These are phyloP conservation scores for Fraxinus quadrangulata DNA, from an alignment of 257 asterid genomes.

Conservation along the genomic window DNA sequence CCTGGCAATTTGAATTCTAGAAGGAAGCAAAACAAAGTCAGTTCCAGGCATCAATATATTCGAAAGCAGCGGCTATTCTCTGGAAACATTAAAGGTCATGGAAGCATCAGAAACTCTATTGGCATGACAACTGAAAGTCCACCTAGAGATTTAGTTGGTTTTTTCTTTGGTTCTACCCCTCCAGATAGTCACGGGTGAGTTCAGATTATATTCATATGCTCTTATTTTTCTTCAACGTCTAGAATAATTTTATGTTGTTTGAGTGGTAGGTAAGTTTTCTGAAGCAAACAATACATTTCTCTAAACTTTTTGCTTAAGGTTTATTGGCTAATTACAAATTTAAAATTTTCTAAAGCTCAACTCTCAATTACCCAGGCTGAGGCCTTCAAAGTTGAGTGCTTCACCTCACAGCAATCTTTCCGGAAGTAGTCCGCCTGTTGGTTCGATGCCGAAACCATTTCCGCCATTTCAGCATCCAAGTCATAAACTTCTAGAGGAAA, in stretches of 20 bases:
- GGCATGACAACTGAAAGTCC: slow-evolving; percentile 73
- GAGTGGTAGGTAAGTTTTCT: slow-evolving; percentile 14
- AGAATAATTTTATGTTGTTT: slow-evolving; percentile 17
- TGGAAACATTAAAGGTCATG: slow-evolving; percentile 52
- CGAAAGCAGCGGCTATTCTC: slow-evolving; percentile 65
- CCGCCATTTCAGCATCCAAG: slow-evolving; percentile 90
- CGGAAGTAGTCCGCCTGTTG: slow-evolving; percentile 79
- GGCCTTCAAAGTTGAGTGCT: slow-evolving; percentile 71
- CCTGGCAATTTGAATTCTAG: slow-evolving; percentile 49
- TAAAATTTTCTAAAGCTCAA: slow-evolving; percentile 22
- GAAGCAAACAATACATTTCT: background rate
- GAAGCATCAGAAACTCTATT: slow-evolving; percentile 42
- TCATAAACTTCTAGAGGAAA: slow-evolving; percentile 87
- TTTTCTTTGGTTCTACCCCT: slow-evolving; percentile 90
- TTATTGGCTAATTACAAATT: background rate
- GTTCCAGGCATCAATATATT: slow-evolving; percentile 58
- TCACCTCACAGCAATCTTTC: slow-evolving; percentile 64
- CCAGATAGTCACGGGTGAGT: slow-evolving; percentile 81
- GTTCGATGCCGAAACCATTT: slow-evolving; percentile 78
- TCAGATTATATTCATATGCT: slow-evolving; percentile 3
- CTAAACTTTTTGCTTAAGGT: slow-evolving; percentile 3
- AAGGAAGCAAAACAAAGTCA: slow-evolving; percentile 62
- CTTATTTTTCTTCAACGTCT: slow-evolving; percentile 7
- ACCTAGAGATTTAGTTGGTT: slow-evolving; percentile 81
- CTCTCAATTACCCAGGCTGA: slow-evolving; percentile 43